Conservation (phyloP, 2,329 filamentous ascomycete species). For the Monascus ruber region DNA sequence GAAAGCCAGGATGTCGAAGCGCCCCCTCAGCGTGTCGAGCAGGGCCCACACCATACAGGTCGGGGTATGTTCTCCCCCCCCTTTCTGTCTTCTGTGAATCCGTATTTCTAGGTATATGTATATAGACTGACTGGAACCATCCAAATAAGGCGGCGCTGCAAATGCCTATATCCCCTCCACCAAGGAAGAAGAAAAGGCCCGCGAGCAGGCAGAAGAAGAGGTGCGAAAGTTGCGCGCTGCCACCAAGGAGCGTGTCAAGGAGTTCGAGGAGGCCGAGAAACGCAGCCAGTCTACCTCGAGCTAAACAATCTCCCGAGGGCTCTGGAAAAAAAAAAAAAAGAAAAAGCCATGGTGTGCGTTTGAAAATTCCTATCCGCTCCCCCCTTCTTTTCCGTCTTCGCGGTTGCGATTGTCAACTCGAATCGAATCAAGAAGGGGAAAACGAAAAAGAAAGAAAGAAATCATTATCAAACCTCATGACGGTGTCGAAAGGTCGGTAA, state of each 20-base stretch:
- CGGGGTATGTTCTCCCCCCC: conserved; percentile 23
- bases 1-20: conserved; percentile 72
- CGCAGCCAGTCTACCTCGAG: neutral
- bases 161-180: conserved; percentile 22
- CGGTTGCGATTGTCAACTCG: neutral
- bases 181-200: conserved; percentile 17
- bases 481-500: no score
- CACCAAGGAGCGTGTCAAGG: conserved; percentile 16
- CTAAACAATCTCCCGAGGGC: neutral
- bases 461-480: neutral
- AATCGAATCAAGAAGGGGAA: neutral
- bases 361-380: no score
- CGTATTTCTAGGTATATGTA: neutral
- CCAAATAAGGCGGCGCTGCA: conserved; percentile 20
- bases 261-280: conserved; percentile 6
- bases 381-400: no score
- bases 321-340: neutral
- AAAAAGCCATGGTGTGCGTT: neutral
- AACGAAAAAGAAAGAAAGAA: neutral
- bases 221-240: conserved; percentile 18
- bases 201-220: conserved; percentile 24
- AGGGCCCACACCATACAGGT: conserved; percentile 31
- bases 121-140: conserved; percentile 1
- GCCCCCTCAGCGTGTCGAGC: conserved; percentile 24
- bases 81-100: neutral